Evolutionary conservation across 2,329 filamentous ascomycete species (phyloP).

Genomic region (Coniochaeta pulveracea): DNA sequence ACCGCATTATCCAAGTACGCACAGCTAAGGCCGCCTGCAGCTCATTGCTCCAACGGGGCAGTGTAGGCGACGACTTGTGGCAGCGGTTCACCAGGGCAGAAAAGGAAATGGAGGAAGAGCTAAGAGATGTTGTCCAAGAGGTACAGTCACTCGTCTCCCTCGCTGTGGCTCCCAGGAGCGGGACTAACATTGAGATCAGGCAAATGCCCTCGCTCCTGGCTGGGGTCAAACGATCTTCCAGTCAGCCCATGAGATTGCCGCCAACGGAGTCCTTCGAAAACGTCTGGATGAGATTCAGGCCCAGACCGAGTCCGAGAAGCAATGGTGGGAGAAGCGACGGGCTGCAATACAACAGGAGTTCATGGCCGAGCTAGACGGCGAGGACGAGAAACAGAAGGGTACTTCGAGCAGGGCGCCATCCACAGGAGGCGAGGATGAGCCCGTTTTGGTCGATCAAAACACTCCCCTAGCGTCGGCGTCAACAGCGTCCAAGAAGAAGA

Average conservation of each 20-base stretch:
- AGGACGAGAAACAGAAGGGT: conserved; percentile 36
- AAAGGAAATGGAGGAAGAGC: conserved; percentile 94
- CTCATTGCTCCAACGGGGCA: conserved; percentile 74
- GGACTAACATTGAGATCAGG: conserved; percentile 36
- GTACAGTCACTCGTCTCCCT: conserved; percentile 30
- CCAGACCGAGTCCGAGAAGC: conserved; percentile 62
- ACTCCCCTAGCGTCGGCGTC: conserved; percentile 25
- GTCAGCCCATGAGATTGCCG: conserved; percentile 88
- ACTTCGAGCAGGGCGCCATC: conserved; percentile 19
- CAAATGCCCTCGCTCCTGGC: conserved; percentile 75
- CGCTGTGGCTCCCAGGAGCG: neutral
- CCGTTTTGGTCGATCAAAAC: conserved; percentile 60
- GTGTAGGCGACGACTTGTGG: conserved; percentile 92
- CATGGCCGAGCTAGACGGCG: conserved; percentile 72
- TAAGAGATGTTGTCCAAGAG: conserved; percentile 88
- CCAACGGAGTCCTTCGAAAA: conserved; percentile 67
- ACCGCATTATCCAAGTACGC: conserved; percentile 79
- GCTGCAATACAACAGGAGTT: conserved; percentile 63
- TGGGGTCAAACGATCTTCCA: conserved; percentile 98
- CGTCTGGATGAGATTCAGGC: conserved; percentile 64
- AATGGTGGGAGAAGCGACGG: conserved; percentile 86
- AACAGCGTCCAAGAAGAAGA: conserved; percentile 48
- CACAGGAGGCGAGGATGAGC: conserved; percentile 56
- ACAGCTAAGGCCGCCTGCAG: conserved; percentile 81
- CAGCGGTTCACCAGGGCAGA: conserved; percentile 85